Evolutionary conservation across 768 basidiomycete genomes (phyloP).

Genomic region (Pulveroboletus frians): DNA sequence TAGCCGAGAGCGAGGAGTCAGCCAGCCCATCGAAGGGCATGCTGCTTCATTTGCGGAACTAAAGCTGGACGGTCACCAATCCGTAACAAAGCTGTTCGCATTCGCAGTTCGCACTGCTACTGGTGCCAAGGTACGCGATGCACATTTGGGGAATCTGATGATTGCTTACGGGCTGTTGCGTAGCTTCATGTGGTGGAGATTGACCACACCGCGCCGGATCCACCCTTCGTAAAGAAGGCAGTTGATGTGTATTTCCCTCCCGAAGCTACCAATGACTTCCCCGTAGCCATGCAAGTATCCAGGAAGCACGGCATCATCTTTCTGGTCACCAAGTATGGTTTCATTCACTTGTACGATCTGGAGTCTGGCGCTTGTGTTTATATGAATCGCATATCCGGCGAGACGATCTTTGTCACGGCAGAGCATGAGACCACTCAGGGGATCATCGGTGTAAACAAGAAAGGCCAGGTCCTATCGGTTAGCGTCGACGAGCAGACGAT

Average conservation of each 20-base stretch:
- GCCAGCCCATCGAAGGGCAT: conserved; percentile 97
- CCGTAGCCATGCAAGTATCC: conserved; percentile 99
- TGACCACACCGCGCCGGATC: conserved; percentile 89
- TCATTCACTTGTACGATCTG: conserved; percentile 98
- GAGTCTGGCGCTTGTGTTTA: conserved; percentile 97
- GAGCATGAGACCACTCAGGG: conserved; percentile 92
- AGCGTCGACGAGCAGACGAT: conserved; percentile 95
- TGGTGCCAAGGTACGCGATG: conserved; percentile 80
- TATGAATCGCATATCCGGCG: conserved; percentile 99
- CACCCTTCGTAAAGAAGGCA: conserved; percentile 93
- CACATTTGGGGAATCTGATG: neutral
- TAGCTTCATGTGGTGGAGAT: conserved; percentile 98
- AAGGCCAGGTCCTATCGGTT: conserved; percentile 96
- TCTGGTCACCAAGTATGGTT: conserved; percentile 97
- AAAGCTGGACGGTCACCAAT: conserved; percentile 83
- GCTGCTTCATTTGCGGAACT: conserved; percentile 94
- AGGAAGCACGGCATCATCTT: conserved; percentile 95
- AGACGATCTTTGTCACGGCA: conserved; percentile 98
- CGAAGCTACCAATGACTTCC: conserved; percentile 97
- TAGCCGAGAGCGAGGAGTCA: conserved; percentile 86
- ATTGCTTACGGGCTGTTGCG: conserved; percentile 7
- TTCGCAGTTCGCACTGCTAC: conserved; percentile 96
- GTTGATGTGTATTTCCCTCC: conserved; percentile 99
- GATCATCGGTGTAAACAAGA: conserved; percentile 99
- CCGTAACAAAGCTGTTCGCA: conserved; percentile 85